Evolutionary conservation across 441 rosid genomes (phyloP), one percentile per base, ranked within the genome.

Genomic region (Euphorbia schlechtendalii): DNA sequence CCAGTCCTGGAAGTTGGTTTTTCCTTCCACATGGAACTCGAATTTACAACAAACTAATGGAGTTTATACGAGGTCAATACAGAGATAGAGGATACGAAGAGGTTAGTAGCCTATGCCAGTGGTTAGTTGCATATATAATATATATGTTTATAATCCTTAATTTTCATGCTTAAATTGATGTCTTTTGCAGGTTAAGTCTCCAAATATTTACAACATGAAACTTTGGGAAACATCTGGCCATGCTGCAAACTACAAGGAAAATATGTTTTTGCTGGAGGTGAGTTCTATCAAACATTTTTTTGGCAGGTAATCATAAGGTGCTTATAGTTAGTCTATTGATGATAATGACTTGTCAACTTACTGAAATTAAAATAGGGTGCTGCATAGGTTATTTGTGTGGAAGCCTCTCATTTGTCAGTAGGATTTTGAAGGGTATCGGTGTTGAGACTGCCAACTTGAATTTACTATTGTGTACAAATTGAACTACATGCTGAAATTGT

Each of bases 211-310:
- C 74, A 89, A 95, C 76, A 95, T 92, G 94, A 84, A 78, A 77
- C 91, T 95, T 63, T 95, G 99, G 99, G 95, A 92, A 73, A 95
- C 89, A 69, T 95, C 98, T 61, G 97, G 99, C 70, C 99, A 95
- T 80, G 98, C 96, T 70, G 96, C 84, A 62, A 92, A 95, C 73
- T 95, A 92, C 81, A 95, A 84, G 79, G 97, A 92, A 69, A 92
- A 95, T 71, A 95, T 95, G 98, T 92, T 95, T 81, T 77, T 89
- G 18, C 83, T 92, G 76, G 93, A 92, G 84, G 98, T 86, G 71
- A 83, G 85, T 18, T 67, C 34, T 67, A 21, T 48, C 38, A 48
- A 28, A 58, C 59, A 64, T 45, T 53, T 61, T 7, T 40, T 57
- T 56, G n/a, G 8, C 12, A 41, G 52, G 22, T 53, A 22, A 14